Evolutionary conservation across 805 yeast genomes (phyloP).

Genomic region (Hermanozyma aechmeae): DNA sequence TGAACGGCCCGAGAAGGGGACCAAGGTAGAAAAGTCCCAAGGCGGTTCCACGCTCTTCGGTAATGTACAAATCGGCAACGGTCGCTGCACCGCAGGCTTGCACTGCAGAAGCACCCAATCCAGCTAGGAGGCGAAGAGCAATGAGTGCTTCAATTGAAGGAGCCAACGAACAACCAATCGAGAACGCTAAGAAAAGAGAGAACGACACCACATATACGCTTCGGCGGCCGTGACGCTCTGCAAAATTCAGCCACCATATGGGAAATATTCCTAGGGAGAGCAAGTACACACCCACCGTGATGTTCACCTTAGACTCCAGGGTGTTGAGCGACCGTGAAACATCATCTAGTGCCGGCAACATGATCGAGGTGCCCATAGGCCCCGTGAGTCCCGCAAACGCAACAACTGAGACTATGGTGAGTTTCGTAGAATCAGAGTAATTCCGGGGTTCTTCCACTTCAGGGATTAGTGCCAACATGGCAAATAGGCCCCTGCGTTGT

Average conservation of each 20-base stretch:
- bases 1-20: conserved; percentile 69
- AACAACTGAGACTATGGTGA: conserved; percentile 49
- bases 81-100: conserved; percentile 91
- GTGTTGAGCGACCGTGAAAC: background rate
- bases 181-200: conserved; percentile 50
- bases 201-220: conserved; percentile 66
- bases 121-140: conserved; percentile 67
- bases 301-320: conserved; percentile 47
- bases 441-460: conserved; percentile 69
- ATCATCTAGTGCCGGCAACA: conserved; percentile 64
- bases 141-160: conserved; percentile 55
- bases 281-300: conserved; percentile 73
- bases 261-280: conserved; percentile 73
- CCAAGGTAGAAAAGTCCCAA: conserved; percentile 79
- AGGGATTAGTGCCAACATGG: conserved; percentile 44
- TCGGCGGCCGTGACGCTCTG: conserved; percentile 70
- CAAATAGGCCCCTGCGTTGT: conserved; percentile 52
- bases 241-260: conserved; percentile 79
- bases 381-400: conserved; percentile 74
- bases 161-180: conserved; percentile 63
- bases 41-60: conserved; percentile 65
- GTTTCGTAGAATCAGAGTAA: conserved; percentile 43
- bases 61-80: conserved; percentile 60
- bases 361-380: conserved; percentile 83
- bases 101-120: conserved; percentile 66